Evolutionary conservation across 2,329 filamentous ascomycete species (phyloP).

Genomic region (Orbilia oligospora): DNA sequence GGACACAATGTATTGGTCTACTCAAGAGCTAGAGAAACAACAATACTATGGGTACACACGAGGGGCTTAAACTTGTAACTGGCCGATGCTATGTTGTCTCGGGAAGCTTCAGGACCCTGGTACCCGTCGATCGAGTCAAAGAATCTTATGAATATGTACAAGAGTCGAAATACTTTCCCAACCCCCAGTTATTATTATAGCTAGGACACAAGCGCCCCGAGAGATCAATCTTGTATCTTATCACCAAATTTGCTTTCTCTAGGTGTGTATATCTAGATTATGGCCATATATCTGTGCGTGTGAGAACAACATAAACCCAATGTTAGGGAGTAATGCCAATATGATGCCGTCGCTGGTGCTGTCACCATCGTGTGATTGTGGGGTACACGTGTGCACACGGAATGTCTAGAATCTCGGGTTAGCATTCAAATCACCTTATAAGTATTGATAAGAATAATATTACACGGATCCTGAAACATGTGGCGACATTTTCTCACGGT

Average conservation of each 20-base stretch:
- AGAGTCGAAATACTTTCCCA: no score
- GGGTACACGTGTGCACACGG: not conserved
- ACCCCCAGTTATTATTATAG: not conserved
- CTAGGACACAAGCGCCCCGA: slow-evolving; percentile 12
- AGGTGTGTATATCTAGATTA: no score
- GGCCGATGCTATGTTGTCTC: not conserved
- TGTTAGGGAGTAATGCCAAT: not conserved
- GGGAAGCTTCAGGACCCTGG: not conserved
- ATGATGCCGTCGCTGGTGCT: not conserved
- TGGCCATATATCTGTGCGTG: no score
- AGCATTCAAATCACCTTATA: not conserved
- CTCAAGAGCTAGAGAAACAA: no score
- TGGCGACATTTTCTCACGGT: not conserved
- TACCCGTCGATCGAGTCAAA: no score
- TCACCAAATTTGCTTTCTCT: not conserved
- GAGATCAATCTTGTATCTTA: not conserved
- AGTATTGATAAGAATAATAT: not conserved
- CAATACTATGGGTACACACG: no score
- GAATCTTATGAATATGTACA: no score
- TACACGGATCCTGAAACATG: slow-evolving; percentile 10
- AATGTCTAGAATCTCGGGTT: not conserved
- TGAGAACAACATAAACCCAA: not conserved
- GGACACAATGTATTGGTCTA: no score
- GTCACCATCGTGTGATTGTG: not conserved
- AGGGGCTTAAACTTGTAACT: no score